These are phyloP conservation scores for Colletotrichum scovillei DNA, from an alignment of 2,329 filamentous ascomycete species.

Conservation along the genomic window DNA sequence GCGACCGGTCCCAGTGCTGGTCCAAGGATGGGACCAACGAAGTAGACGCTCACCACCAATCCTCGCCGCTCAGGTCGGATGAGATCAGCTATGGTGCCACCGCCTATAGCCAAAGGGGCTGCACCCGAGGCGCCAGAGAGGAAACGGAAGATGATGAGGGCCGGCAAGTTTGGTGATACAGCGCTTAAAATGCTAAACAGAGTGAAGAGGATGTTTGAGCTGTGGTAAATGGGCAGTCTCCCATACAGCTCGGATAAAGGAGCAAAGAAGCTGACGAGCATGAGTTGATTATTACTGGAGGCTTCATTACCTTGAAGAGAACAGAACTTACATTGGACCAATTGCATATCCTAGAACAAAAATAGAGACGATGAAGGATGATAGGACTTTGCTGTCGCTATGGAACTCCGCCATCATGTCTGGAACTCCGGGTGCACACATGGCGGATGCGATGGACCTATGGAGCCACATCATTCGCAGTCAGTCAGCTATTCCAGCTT, in stretches of 20 bases:
- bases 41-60: not conserved
- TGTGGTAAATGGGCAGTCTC: slow-evolving; percentile 60
- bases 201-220: slow-evolving; percentile 58
- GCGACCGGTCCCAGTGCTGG: not conserved
- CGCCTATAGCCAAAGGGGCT: not conserved
- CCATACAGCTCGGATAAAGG: slow-evolving; percentile 71
- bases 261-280: slow-evolving; percentile 55
- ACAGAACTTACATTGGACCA: not conserved
- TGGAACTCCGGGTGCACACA: not conserved
- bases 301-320: not conserved
- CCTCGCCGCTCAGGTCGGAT: not conserved
- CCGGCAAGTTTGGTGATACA: not conserved
- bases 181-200: slow-evolving; percentile 45
- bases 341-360: not conserved
- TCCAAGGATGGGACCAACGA: not conserved
- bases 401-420: not conserved
- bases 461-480: not conserved
- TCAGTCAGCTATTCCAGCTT: not conserved
- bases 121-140: not conserved
- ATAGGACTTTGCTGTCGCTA: not conserved
- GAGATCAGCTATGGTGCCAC: not conserved
- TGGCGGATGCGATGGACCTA: not conserved
- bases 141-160: not conserved
- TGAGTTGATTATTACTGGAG: not conserved
- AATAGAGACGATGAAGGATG: not conserved